Evolutionary conservation across 2,329 filamentous ascomycete genomes (phyloP), one percentile per base, ranked within the genome.

Genomic region (Geosmithia putterillii): DNA sequence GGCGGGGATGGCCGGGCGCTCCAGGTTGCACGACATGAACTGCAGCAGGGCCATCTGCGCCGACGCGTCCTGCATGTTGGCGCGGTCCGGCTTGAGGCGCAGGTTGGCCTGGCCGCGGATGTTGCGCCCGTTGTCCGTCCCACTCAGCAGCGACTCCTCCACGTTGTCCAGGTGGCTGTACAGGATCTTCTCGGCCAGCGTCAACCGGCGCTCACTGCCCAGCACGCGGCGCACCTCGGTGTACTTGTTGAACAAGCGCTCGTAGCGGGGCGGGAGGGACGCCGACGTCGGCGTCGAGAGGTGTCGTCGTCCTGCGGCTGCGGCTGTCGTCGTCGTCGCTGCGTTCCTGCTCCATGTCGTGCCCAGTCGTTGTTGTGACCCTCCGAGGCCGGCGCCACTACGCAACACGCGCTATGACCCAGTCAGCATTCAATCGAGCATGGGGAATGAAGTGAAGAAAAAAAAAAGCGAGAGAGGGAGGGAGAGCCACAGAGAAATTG

Each of bases 61-160:
- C 23, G 87, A 95, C 14, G 92, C 92, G 70, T 98, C 92, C 66
- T 98, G 92, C 92, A 98, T 98, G 50, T 94, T 94, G 53, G 96
- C 92, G 43, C 92, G 79, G 63, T 98, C 92, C 19, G 92, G 92
- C 65, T 95, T 95, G 63, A 98, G 83, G 70, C 94, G 94, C 65
- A 98, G 74, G 60, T 94, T 96, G 42, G 88, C 89, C 57, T 80
- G 80, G 52, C 90, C 90, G 37, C 92, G 80, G 48, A 98, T 83
- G 56, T 83, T 76, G 42, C 76, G 76, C 52, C 89, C 90, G 74
- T 89, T 86, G 63, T 86, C 76, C 41, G 89, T 95, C 57, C 80
- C 79, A 43, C 76, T 79, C 47, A 95, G 71, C 43, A 98, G 76
- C 34, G 87, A 89, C 61, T 94, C 88, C 64, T 95, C 89, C 7